phyloP scores from a whole-genome alignment of 2,329 filamentous ascomycete genomes.

The Sporothrix brasiliensis region DNA sequence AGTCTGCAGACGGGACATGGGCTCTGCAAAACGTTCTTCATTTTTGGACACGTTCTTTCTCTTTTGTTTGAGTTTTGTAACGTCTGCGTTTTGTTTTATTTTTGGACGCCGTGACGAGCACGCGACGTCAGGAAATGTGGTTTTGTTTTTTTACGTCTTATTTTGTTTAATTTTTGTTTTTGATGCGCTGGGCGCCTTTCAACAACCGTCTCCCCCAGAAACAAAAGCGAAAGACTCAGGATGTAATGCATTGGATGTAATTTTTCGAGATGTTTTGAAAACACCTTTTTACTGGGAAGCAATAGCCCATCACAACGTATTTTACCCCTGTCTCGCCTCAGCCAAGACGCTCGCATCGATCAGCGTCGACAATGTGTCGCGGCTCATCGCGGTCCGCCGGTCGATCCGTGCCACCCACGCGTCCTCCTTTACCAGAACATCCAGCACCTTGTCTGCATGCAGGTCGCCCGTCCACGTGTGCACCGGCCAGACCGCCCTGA shows the following conservation, averaged over 20 bases:
- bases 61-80: background rate
- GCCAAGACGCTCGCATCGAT: constrained; percentile 27
- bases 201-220: background rate
- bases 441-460: constrained; percentile 24
- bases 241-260: background rate
- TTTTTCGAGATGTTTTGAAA: background rate
- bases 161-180: background rate
- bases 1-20: too few species aligned
- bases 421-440: constrained; percentile 25
- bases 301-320: background rate
- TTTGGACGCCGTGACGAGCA: background rate
- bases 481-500: constrained; percentile 40
- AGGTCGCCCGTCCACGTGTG: constrained; percentile 40
- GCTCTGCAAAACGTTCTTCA: background rate
- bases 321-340: constrained; percentile 40
- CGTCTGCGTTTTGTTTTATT: background rate
- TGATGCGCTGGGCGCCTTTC: constrained; percentile 21
- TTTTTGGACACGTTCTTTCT: background rate
- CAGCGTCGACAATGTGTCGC: constrained; percentile 18
- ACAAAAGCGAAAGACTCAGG: background rate
- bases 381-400: constrained; percentile 21
- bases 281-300: background rate
- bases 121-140: background rate
- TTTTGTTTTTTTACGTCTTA: too few species aligned
- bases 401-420: constrained; percentile 28